Percentiles rank a stretch among this genome's conserved stretches.
Conservation (phyloP, 2,329 filamentous ascomycete species). For the Scytalidium sp. region DNA sequence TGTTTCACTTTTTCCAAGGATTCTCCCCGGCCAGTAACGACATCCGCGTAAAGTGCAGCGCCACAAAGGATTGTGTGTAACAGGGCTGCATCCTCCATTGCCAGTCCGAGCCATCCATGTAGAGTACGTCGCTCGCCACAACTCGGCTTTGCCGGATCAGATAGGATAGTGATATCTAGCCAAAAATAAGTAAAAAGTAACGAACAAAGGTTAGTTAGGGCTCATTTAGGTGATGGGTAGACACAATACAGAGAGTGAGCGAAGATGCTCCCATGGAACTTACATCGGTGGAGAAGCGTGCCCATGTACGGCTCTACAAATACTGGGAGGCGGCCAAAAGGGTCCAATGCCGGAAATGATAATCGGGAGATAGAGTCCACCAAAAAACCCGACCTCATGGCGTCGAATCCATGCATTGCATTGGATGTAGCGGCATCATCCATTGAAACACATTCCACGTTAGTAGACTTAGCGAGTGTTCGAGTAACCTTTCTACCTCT, state of each 20-base stretch:
- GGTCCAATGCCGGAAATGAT: neutral
- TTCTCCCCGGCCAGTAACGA: neutral
- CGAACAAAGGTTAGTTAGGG: too few species aligned
- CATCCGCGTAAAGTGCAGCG: neutral
- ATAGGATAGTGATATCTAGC: too few species aligned
- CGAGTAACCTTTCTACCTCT: neutral
- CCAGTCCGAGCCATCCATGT: conserved; percentile 3
- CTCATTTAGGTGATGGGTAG: neutral
- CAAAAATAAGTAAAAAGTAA: too few species aligned
- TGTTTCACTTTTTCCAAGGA: neutral
- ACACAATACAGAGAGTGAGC: neutral
- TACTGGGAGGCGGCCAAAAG: conserved; percentile 1
- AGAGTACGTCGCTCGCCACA: neutral
- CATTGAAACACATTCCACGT: neutral
- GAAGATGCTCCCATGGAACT: neutral
- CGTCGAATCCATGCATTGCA: too few species aligned
- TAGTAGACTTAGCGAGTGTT: neutral
- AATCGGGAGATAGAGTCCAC: neutral
- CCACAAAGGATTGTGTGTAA: conserved; percentile 6
- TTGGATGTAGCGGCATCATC: neutral
- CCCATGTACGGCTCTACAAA: conserved; percentile 7
- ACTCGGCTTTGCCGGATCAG: neutral
- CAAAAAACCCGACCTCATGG: too few species aligned
- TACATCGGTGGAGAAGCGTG: conserved; percentile 4
- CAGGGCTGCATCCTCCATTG: conserved; percentile 5